Conservation (phyloP, 2,329 filamentous ascomycete species). For the Diaporthe velutina region DNA sequence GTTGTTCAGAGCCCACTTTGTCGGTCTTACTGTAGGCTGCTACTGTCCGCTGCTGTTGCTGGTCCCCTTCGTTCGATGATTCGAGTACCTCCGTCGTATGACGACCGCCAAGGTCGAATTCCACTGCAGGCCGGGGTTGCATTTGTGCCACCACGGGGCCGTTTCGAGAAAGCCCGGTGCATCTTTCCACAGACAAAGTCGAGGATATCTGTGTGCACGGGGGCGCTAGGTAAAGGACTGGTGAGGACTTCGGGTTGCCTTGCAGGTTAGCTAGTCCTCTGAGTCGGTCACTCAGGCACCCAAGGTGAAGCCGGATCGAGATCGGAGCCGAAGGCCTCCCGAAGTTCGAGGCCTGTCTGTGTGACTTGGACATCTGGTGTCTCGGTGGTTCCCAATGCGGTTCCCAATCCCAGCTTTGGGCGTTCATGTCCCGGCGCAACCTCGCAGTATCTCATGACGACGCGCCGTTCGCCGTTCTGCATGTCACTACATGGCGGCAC, state of each 20-base stretch:
- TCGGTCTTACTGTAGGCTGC: background rate
- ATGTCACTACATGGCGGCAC: constrained; percentile 5
- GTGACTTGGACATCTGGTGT: background rate
- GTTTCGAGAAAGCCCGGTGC: background rate
- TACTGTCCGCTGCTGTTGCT: background rate
- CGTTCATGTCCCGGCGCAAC: background rate
- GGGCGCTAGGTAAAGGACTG: background rate
- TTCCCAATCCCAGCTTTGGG: background rate
- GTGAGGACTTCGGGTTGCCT: background rate
- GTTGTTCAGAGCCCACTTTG: background rate
- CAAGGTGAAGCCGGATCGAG: constrained; percentile 1
- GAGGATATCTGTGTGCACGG: background rate
- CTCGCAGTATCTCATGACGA: background rate
- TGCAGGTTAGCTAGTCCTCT: background rate
- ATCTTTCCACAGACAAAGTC: background rate
- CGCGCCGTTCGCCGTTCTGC: constrained; percentile 10
- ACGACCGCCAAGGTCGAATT: background rate
- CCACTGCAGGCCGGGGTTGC: background rate
- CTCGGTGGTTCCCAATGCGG: background rate
- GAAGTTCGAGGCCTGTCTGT: background rate
- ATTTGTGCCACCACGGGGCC: background rate
- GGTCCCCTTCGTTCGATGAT: background rate
- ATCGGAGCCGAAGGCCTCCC: background rate
- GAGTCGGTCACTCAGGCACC: background rate
- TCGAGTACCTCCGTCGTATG: background rate